Evolutionary conservation across 495 filamentous ascomycete species (phyloP).

Genomic region (Neurospora cerealis): DNA sequence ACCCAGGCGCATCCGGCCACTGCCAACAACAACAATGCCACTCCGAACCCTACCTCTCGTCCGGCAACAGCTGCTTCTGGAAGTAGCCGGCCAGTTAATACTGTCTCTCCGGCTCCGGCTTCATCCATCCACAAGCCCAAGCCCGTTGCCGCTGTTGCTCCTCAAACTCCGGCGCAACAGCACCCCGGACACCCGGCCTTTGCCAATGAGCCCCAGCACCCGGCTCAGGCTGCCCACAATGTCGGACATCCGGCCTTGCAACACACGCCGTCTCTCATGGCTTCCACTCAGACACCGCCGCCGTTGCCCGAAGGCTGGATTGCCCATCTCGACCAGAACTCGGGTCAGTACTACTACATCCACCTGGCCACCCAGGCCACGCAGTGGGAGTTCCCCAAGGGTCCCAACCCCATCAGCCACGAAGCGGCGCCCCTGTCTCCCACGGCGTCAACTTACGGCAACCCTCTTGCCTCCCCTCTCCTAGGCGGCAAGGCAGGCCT

Average conservation of each 20-base stretch:
- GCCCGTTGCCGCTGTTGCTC: conserved; percentile 9
- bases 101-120: background rate
- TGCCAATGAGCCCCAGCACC: conserved; percentile 58
- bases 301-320: conserved; percentile 98
- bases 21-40: conserved; percentile 19
- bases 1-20: conserved; percentile 15
- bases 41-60: conserved; percentile 3
- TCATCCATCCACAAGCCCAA: conserved; percentile 12
- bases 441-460: conserved; percentile 65
- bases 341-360: conserved; percentile 98
- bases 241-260: conserved; percentile 29
- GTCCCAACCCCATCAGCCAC: conserved; percentile 72
- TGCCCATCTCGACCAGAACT: conserved; percentile 87
- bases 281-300: conserved; percentile 71
- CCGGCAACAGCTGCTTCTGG: background rate
- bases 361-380: conserved; percentile 92
- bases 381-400: conserved; percentile 97
- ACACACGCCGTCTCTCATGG: conserved; percentile 38
- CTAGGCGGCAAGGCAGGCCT: conserved; percentile 63
- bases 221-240: conserved; percentile 24
- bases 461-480: conserved; percentile 63
- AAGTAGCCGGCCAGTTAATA: conserved; percentile 1
- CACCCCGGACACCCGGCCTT: conserved; percentile 68
- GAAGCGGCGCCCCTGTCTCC: conserved; percentile 72
- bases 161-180: conserved; percentile 37